Evolutionary conservation across 2,329 filamentous ascomycete species (phyloP).

Genomic region (Penicillium corylophilum): DNA sequence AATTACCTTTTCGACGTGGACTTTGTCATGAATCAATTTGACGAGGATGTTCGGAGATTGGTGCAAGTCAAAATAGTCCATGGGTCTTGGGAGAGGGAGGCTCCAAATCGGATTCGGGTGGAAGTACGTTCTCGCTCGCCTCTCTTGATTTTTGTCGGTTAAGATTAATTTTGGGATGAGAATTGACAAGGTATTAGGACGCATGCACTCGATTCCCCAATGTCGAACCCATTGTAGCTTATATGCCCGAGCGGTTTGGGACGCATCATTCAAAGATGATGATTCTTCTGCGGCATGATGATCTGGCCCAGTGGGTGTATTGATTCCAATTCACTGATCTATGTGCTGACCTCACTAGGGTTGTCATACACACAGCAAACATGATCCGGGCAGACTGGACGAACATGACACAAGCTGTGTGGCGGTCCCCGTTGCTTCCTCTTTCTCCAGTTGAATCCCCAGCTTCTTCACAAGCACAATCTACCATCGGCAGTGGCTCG

Average conservation of each 20-base stretch:
- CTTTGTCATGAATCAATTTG: constrained; percentile 61
- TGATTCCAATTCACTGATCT: background rate
- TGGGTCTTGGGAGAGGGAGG: constrained; percentile 68
- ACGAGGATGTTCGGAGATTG: constrained; percentile 53
- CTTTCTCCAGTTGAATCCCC: constrained; percentile 25
- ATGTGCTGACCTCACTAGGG: constrained; percentile 28
- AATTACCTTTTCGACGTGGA: constrained; percentile 58
- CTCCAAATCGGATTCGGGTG: constrained; percentile 56
- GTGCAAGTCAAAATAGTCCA: constrained; percentile 61
- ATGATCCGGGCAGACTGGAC: constrained; percentile 87
- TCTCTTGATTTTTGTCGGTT: background rate
- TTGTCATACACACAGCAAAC: constrained; percentile 86
- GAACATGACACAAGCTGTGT: constrained; percentile 83
- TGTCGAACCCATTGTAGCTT: constrained; percentile 69
- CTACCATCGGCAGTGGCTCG: constrained; percentile 58
- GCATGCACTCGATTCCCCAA: constrained; percentile 63
- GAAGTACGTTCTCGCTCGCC: constrained; percentile 46
- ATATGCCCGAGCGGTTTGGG: constrained; percentile 79
- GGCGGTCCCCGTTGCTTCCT: constrained; percentile 72
- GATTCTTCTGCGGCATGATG: constrained; percentile 74
- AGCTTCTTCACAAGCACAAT: constrained; percentile 11
- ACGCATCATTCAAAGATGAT: constrained; percentile 89
- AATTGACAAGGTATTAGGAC: constrained; percentile 48
- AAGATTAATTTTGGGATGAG: background rate
- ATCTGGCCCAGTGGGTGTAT: constrained; percentile 60